phyloP scores from a whole-genome alignment of 352 stramenopile genomes.

The Globisporangium okanoganense region DNA sequence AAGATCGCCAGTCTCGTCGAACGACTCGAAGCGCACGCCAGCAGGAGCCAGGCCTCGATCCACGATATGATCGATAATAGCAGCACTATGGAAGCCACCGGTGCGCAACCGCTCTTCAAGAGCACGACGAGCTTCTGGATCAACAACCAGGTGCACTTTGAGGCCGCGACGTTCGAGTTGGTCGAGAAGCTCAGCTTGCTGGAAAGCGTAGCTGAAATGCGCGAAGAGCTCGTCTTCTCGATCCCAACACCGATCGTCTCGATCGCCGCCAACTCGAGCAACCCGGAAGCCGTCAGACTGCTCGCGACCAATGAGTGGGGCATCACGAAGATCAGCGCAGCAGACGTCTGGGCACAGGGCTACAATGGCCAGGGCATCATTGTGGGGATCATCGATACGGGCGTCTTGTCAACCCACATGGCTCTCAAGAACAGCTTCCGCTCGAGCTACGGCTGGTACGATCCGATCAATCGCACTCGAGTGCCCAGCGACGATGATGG shows the following conservation, averaged over 20 bases:
- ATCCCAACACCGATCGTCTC: neutral
- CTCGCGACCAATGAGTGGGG: conserved; percentile 22
- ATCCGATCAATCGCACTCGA: conserved; percentile 16
- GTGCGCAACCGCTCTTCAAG: conserved; percentile 4
- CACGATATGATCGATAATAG: neutral
- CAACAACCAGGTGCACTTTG: conserved; percentile 17
- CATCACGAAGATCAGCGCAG: conserved; percentile 21
- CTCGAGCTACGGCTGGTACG: conserved; percentile 24
- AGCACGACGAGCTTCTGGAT: conserved; percentile 14
- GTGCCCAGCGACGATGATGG: conserved; percentile 20
- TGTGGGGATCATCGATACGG: conserved; percentile 30
- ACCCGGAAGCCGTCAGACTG: neutral
- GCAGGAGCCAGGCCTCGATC: neutral
- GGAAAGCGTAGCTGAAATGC: neutral
- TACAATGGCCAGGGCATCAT: conserved; percentile 25
- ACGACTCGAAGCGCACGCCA: conserved; percentile 5
- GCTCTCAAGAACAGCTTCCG: conserved; percentile 25
- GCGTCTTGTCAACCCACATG: conserved; percentile 24
- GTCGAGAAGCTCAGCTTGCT: conserved; percentile 17
- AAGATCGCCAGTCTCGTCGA: conserved; percentile 17
- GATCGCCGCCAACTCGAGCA: neutral
- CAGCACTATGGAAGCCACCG: neutral
- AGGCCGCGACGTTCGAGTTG: conserved; percentile 15
- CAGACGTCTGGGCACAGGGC: conserved; percentile 23
- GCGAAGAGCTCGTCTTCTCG: neutral